Percentiles rank a stretch among this genome's conserved stretches.
Evolutionary conservation across 805 yeast genomes (phyloP).

Genomic region (Clavispora vitiphila): DNA sequence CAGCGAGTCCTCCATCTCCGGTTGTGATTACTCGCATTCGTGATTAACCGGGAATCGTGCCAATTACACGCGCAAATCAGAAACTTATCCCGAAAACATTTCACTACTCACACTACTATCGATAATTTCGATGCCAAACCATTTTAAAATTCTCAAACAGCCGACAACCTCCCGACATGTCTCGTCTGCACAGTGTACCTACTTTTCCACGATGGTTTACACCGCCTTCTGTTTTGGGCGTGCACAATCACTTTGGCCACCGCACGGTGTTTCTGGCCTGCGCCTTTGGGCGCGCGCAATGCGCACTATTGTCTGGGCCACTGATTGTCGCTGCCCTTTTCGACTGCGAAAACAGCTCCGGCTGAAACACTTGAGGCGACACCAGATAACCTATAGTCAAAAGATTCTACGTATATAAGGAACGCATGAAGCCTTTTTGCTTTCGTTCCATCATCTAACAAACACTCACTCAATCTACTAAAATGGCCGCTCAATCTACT

Average conservation of each 20-base stretch:
- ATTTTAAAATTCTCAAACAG: no score
- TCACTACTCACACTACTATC: no score
- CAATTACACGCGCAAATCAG: no score
- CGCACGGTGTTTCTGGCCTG: neutral
- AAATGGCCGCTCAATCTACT: neutral
- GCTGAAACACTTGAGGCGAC: neutral
- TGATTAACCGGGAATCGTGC: no score
- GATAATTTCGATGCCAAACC: no score
- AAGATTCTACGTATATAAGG: neutral
- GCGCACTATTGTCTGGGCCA: neutral
- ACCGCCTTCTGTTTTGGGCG: neutral
- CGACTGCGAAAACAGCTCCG: neutral
- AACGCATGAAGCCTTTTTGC: neutral
- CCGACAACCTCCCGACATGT: no score
- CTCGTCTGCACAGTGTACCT: no score
- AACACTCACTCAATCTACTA: neutral
- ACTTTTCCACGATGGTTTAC: no score
- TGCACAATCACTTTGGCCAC: neutral
- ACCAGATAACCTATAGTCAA: no score
- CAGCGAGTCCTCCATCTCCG: no score
- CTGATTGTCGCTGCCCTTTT: neutral
- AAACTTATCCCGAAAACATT: no score
- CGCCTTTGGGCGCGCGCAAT: neutral
- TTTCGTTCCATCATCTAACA: neutral
- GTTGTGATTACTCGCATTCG: no score